phyloP scores from a whole-genome alignment of 192 early-diverging fungal species.

The Chytriomyces hyalinus region DNA sequence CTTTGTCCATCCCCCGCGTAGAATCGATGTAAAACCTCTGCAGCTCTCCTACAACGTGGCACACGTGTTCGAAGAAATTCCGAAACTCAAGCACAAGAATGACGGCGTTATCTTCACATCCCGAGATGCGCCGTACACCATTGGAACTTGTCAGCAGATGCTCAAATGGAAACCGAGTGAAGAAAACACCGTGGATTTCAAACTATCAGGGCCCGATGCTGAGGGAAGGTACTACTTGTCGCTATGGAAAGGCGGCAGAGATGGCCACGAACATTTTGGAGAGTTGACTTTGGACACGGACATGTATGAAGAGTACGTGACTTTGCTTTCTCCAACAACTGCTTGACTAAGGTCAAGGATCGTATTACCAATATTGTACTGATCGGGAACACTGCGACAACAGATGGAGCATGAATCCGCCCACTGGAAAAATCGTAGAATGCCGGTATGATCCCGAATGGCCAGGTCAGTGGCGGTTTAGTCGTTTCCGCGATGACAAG shows the following conservation, averaged over 20 bases:
- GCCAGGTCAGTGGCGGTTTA: constrained; percentile 57
- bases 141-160: constrained; percentile 64
- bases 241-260: constrained; percentile 19
- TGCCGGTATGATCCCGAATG: constrained; percentile 64
- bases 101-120: constrained; percentile 79
- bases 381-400: not conserved
- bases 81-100: constrained; percentile 65
- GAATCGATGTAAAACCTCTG: constrained; percentile 55
- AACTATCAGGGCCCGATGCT: constrained; percentile 43
- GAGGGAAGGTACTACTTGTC: constrained; percentile 40
- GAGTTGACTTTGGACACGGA: constrained; percentile 44
- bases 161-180: constrained; percentile 69
- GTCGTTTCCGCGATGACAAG: constrained; percentile 63
- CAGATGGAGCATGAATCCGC: constrained; percentile 41
- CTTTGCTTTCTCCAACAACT: not conserved
- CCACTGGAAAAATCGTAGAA: constrained; percentile 56
- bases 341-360: not conserved
- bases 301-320: constrained; percentile 37
- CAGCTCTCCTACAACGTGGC: constrained; percentile 53
- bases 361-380: not conserved
- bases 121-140: constrained; percentile 50
- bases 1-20: constrained; percentile 57
- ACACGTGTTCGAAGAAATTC: constrained; percentile 68
- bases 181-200: constrained; percentile 66
- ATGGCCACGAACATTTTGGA: constrained; percentile 47